Conservation (phyloP, 345 rosid species). For the Kandelia obovata region DNA sequence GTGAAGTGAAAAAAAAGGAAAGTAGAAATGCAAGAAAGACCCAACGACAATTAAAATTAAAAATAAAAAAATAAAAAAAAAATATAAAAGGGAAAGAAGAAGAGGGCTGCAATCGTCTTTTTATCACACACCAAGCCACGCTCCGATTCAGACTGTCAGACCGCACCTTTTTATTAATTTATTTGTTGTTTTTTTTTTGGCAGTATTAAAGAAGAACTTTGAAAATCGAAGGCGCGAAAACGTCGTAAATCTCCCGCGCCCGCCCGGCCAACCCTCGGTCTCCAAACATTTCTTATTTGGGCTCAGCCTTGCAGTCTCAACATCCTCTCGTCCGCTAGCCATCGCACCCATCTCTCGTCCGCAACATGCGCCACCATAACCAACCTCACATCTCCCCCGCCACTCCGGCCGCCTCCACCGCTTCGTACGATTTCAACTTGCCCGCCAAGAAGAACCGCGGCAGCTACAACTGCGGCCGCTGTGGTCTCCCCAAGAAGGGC, state of each 20-base stretch:
- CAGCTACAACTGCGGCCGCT: conserved; percentile 91
- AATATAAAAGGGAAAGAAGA: too few species aligned
- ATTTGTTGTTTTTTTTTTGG: neutral
- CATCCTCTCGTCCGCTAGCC: neutral
- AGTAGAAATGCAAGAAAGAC: too few species aligned
- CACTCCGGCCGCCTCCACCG: conserved; percentile 42
- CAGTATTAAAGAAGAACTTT: neutral
- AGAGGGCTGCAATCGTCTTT: neutral
- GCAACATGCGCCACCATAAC: conserved; percentile 30
- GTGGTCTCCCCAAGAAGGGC: conserved; percentile 96
- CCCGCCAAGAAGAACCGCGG: conserved; percentile 63
- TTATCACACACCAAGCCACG: neutral
- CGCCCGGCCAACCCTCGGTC: conserved; percentile 23
- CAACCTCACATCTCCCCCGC: conserved; percentile 49
- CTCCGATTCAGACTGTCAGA: neutral
- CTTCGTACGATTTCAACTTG: conserved; percentile 36
- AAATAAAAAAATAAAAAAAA: too few species aligned
- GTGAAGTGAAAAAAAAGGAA: too few species aligned
- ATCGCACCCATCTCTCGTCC: conserved; percentile 7
- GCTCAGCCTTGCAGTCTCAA: neutral
- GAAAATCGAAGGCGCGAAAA: conserved; percentile 65
- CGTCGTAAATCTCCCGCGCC: conserved; percentile 61
- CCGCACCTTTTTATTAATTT: neutral
- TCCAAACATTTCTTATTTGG: too few species aligned
- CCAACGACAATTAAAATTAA: too few species aligned